Evolutionary conservation across 768 basidiomycete species (phyloP).

Genomic region (Gymnopilus junonius): DNA sequence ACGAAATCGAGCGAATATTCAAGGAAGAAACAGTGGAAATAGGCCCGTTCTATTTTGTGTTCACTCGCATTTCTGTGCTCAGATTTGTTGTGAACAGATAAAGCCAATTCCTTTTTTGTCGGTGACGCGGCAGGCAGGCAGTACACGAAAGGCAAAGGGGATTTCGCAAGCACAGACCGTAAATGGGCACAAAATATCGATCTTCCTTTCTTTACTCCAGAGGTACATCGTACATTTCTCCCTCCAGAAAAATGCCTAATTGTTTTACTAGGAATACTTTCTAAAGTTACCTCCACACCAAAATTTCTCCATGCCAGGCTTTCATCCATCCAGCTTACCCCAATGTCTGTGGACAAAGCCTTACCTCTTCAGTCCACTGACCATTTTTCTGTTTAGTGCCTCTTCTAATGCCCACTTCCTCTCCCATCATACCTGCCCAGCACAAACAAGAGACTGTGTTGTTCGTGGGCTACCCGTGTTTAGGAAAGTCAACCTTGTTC

Average conservation of each 20-base stretch:
- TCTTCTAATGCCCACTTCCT: constrained; percentile 50
- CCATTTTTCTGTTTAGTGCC: constrained; percentile 44
- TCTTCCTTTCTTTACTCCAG: constrained; percentile 81
- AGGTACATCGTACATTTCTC: constrained; percentile 49
- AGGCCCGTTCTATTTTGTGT: constrained; percentile 45
- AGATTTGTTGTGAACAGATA: constrained; percentile 49
- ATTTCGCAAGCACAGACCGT: constrained; percentile 83
- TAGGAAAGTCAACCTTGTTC: constrained; percentile 88
- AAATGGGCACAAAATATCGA: constrained; percentile 84
- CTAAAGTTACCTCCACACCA: constrained; percentile 51
- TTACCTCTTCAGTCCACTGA: background rate
- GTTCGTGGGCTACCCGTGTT: constrained; percentile 56
- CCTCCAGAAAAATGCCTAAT: background rate
- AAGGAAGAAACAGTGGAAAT: constrained; percentile 60
- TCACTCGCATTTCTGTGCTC: background rate
- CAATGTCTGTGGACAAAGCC: constrained; percentile 30
- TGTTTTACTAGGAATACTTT: constrained; percentile 78
- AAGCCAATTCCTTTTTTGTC: constrained; percentile 71
- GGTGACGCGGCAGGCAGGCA: constrained; percentile 89
- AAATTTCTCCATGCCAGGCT: constrained; percentile 63
- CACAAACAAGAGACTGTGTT: constrained; percentile 47
- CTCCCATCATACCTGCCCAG: constrained; percentile 49
- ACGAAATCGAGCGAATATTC: constrained; percentile 68
- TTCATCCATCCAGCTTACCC: constrained; percentile 57
- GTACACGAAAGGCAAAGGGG: constrained; percentile 45